Conservation (phyloP, 1,284 basidiomycete genomes). For the Golubevia sp. region DNA sequence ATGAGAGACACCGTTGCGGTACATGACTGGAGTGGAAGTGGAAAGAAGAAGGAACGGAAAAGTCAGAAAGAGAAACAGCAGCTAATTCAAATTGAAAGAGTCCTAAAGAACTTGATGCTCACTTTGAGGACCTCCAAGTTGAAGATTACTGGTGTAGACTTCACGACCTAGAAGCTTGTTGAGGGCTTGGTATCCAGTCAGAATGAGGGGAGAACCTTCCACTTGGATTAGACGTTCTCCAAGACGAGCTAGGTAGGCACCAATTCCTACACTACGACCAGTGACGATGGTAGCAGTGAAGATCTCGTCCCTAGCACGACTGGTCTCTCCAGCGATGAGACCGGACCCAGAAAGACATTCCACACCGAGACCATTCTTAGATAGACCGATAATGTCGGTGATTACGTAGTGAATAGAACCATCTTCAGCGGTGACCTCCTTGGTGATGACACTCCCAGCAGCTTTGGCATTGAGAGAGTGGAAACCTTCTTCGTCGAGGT, state of each 20-base stretch:
- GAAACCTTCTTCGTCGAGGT: constrained; percentile 68
- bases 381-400: constrained; percentile 89
- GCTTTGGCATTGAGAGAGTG: constrained; percentile 67
- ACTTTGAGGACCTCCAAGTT: constrained; percentile 90
- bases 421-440: constrained; percentile 76
- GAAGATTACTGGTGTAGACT: constrained; percentile 97
- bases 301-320: constrained; percentile 96
- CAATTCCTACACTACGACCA: constrained; percentile 97
- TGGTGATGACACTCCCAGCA: constrained; percentile 76
- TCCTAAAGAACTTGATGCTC: no score
- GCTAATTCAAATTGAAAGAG: no score
- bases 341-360: constrained; percentile 95
- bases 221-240: constrained; percentile 98
- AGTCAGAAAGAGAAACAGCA: not conserved
- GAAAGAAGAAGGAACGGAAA: not conserved
- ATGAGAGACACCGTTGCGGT: constrained; percentile 82
- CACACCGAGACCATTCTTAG: constrained; percentile 94
- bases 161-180: constrained; percentile 99
- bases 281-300: constrained; percentile 99
- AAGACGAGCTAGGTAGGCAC: constrained; percentile 96
- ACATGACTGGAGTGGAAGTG: constrained; percentile 37
- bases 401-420: constrained; percentile 90
- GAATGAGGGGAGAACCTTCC: constrained; percentile 97
- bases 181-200: constrained; percentile 93
- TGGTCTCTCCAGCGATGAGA: constrained; percentile 97